These are phyloP conservation scores for Arthromyces matolae DNA, from an alignment of 768 basidiomycete species.

Conservation along the genomic window DNA sequence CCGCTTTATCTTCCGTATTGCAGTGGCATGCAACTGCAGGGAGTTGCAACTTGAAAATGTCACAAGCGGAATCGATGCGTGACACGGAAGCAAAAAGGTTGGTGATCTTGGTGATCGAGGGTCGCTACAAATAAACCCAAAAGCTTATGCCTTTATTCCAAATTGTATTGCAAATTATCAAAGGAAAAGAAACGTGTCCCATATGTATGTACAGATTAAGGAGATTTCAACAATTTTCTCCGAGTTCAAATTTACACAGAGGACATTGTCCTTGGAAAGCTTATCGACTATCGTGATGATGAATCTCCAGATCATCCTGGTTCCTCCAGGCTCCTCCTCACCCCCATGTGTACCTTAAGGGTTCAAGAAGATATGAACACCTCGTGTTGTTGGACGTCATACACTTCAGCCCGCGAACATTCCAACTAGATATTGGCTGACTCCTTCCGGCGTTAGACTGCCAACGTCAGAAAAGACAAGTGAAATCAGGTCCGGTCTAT, in stretches of 20 bases:
- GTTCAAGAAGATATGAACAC: conserved; percentile 2
- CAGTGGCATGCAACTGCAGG: too few relatives aligned
- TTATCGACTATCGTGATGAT: conserved; percentile 36
- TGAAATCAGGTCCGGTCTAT: conserved; percentile 87
- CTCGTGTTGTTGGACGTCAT: conserved; percentile 13
- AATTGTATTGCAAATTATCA: too few relatives aligned
- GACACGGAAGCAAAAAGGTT: conserved; percentile 10
- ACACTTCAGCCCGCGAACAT: conserved; percentile 73
- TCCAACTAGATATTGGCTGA: conserved; percentile 92
- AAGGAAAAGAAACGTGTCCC: too few relatives aligned
- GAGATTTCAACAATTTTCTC: not conserved
- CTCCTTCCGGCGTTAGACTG: conserved; percentile 86
- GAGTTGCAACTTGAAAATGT: not conserved
- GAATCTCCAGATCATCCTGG: conserved; percentile 25
- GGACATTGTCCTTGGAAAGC: conserved; percentile 13
- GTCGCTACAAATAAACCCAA: too few relatives aligned
- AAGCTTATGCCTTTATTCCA: not conserved
- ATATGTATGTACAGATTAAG: too few relatives aligned
- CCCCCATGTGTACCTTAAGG: conserved; percentile 11
- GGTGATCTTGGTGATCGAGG: too few relatives aligned
- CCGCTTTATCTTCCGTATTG: conserved; percentile 1
- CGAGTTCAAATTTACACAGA: not conserved
- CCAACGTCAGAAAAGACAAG: conserved; percentile 95
- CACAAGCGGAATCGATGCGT: conserved; percentile 10
- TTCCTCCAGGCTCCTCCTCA: too few relatives aligned